phyloP scores from a whole-genome alignment of 2,329 filamentous ascomycete species.

The Sphaceloma murrayae region DNA sequence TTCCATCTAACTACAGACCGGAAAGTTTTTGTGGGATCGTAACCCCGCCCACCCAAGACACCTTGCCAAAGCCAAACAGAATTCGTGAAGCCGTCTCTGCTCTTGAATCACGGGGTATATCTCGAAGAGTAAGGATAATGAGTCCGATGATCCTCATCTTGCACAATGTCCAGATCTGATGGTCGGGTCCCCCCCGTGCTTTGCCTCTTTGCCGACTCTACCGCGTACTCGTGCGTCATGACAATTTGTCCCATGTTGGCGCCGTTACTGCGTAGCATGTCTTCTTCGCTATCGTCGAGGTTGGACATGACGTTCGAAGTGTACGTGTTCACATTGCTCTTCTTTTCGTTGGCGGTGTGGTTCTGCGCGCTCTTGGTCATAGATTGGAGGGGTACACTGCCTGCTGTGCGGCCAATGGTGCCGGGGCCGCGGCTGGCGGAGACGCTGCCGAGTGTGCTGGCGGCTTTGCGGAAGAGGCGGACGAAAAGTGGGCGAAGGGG shows the following conservation, averaged over 20 bases:
- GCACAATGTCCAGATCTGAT: not conserved
- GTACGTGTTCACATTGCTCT: conserved; percentile 3
- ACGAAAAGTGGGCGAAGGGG: conserved; percentile 16
- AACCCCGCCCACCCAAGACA: not conserved
- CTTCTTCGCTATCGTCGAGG: conserved; percentile 10
- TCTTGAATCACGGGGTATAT: conserved; percentile 12
- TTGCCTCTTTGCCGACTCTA: conserved; percentile 4
- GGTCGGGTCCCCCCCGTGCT: conserved; percentile 1
- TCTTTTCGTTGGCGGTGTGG: not conserved
- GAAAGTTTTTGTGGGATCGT: too few relatives aligned
- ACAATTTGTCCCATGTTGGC: conserved; percentile 12
- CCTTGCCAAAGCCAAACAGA: conserved; percentile 4
- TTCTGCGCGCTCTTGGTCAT: conserved; percentile 2
- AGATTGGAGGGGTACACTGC: conserved; percentile 5
- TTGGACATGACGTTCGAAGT: conserved; percentile 10
- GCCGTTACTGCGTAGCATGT: conserved; percentile 5
- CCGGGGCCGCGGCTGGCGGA: not conserved
- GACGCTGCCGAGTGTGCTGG: conserved; percentile 3
- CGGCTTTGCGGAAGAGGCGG: conserved; percentile 10
- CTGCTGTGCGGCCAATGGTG: not conserved
- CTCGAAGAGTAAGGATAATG: conserved; percentile 8
- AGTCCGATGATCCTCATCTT: conserved; percentile 6
- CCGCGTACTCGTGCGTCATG: conserved; percentile 13
- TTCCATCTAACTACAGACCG: too few relatives aligned
- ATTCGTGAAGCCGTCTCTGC: not conserved